A percentile compares a stretch with the other conserved stretches of the same genome.
These are phyloP conservation scores for Penicillium pancosmium DNA, from an alignment of 495 filamentous ascomycete species.

Conservation along the genomic window DNA sequence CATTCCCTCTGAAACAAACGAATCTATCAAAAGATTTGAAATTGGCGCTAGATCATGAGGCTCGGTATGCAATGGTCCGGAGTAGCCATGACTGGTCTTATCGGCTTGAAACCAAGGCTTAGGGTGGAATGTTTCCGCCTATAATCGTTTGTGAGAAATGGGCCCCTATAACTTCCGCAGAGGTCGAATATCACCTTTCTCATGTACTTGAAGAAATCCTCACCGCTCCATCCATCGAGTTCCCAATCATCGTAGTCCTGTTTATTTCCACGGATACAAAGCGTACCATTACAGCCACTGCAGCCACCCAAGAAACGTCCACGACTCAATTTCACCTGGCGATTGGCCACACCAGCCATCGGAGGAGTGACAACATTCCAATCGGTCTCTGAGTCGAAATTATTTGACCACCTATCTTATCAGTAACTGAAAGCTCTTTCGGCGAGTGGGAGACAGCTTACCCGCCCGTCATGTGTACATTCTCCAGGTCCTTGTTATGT, in stretches of 20 bases:
- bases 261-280: conserved; percentile 61
- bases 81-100: conserved; percentile 41
- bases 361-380: conserved; percentile 61
- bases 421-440: background rate
- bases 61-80: conserved; percentile 49
- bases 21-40: conserved; percentile 47
- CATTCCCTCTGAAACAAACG: conserved; percentile 48
- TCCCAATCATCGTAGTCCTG: conserved; percentile 67
- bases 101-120: conserved; percentile 47
- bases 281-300: conserved; percentile 62
- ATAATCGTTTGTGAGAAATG: background rate
- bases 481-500: conserved; percentile 46
- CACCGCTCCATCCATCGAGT: conserved; percentile 54
- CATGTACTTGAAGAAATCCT: conserved; percentile 57
- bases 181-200: conserved; percentile 38
- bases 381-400: conserved; percentile 56
- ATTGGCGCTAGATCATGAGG: conserved; percentile 55
- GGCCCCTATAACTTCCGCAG: background rate
- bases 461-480: conserved; percentile 52
- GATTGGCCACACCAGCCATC: conserved; percentile 53
- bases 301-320: conserved; percentile 63
- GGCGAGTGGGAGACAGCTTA: conserved; percentile 14
- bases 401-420: conserved; percentile 39
- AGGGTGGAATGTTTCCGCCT: conserved; percentile 53
- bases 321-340: conserved; percentile 59